phyloP scores from a whole-genome alignment of 805 yeast species.

The Alloascoidea africana region DNA sequence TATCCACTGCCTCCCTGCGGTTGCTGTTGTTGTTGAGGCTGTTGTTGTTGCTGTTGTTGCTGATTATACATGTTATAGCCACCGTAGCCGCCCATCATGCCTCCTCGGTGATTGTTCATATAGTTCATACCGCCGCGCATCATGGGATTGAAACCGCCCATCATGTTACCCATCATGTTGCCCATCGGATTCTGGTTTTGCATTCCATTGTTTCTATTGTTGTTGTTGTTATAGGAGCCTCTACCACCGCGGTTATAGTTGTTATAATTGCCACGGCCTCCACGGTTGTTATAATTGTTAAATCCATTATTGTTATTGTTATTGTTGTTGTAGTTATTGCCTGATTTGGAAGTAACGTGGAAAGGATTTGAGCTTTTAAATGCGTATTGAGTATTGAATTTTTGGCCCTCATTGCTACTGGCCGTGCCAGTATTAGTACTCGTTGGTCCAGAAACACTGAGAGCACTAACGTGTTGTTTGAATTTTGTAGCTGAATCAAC shows the following conservation, averaged over 20 bases:
- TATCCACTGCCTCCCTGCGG: too few species aligned
- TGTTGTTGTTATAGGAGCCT: background rate
- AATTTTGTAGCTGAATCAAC: slow-evolving; percentile 5
- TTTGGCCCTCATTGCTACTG: too few species aligned
- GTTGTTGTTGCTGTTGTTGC: too few species aligned
- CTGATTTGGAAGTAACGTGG: background rate
- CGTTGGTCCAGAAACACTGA: too few species aligned
- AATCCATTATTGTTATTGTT: background rate
- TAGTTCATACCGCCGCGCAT: background rate
- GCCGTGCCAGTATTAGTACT: background rate
- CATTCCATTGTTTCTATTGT: background rate
- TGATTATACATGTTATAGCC: too few species aligned
- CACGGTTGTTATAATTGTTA: background rate
- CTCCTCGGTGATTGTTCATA: background rate
- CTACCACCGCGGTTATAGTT: background rate
- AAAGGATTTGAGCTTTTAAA: background rate
- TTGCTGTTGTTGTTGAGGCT: too few species aligned
- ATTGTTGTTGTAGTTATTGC: background rate
- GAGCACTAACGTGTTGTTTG: slow-evolving; percentile 5
- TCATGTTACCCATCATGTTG: slow-evolving; percentile 1
- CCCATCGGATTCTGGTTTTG: background rate
- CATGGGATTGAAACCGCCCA: background rate
- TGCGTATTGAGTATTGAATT: background rate
- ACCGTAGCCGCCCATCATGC: background rate
- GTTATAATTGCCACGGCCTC: slow-evolving; percentile 1